These are phyloP conservation scores for Monosporascus sp. DNA, from an alignment of 2,329 filamentous ascomycete species.

Conservation along the genomic window DNA sequence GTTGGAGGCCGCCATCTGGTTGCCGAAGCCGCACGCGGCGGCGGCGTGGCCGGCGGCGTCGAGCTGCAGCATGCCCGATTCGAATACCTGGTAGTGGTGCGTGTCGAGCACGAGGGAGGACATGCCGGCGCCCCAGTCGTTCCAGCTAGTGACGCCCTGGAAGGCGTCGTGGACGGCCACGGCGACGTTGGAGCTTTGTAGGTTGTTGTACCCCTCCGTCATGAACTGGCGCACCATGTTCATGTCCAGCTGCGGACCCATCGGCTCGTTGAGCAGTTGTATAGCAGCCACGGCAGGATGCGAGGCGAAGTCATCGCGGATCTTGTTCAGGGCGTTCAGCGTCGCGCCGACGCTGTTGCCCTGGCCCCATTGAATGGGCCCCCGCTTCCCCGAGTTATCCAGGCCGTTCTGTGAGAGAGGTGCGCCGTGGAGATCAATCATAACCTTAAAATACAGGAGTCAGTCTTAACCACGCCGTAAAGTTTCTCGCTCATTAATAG, in stretches of 20 bases:
- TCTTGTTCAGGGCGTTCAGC: slow-evolving; percentile 46
- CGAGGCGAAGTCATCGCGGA: slow-evolving; percentile 37
- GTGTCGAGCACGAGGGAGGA: slow-evolving; percentile 64
- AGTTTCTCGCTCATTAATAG: background rate
- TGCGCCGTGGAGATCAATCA: slow-evolving; percentile 54
- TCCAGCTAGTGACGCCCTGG: slow-evolving; percentile 65
- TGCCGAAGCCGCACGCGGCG: slow-evolving; percentile 66
- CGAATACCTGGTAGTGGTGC: slow-evolving; percentile 77
- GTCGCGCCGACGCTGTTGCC: slow-evolving; percentile 24
- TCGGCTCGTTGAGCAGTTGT: slow-evolving; percentile 62
- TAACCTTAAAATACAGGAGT: slow-evolving; percentile 38
- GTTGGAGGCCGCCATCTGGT: slow-evolving; percentile 55
- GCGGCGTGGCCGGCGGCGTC: slow-evolving; percentile 62
- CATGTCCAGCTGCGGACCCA: slow-evolving; percentile 50
- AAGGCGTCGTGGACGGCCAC: slow-evolving; percentile 71
- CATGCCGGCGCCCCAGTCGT: slow-evolving; percentile 56
- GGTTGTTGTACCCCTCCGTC: slow-evolving; percentile 34
- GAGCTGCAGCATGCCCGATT: slow-evolving; percentile 59
- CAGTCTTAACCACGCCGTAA: background rate
- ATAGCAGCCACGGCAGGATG: slow-evolving; percentile 56
- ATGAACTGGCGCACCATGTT: slow-evolving; percentile 38
- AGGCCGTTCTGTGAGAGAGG: slow-evolving; percentile 55
- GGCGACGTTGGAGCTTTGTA: slow-evolving; percentile 45
- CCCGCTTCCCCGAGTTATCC: slow-evolving; percentile 53
- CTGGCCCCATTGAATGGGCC: slow-evolving; percentile 27